phyloP scores from a whole-genome alignment of 2,329 filamentous ascomycete species.

The Phialocephala subalpina region DNA sequence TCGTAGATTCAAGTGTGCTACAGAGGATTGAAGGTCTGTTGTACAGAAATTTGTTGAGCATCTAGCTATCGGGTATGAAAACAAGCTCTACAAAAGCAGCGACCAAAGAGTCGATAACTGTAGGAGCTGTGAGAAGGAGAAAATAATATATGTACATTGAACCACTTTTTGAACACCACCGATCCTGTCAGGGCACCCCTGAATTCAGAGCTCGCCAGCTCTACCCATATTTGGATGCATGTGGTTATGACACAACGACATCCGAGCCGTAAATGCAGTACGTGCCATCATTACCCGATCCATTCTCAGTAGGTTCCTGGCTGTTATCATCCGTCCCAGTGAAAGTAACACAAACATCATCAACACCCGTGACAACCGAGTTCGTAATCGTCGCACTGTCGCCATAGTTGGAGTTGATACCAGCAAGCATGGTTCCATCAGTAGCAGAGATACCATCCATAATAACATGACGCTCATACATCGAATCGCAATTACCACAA shows the following conservation, averaged over 20 bases:
- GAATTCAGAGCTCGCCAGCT: too few species aligned
- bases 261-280: constrained; percentile 41
- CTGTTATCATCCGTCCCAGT: constrained; percentile 45
- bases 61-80: too few species aligned
- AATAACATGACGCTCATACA: constrained; percentile 40
- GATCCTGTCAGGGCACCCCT: too few species aligned
- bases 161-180: too few species aligned
- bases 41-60: too few species aligned
- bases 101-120: too few species aligned
- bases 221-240: too few species aligned
- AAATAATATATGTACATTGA: too few species aligned
- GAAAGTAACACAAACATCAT: constrained; percentile 40
- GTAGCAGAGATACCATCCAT: constrained; percentile 52
- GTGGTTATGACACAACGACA: constrained; percentile 18
- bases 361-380: constrained; percentile 41
- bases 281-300: constrained; percentile 47
- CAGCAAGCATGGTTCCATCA: constrained; percentile 44
- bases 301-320: constrained; percentile 49
- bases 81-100: too few species aligned
- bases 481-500: constrained; percentile 57
- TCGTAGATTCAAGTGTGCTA: too few species aligned
- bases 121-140: too few species aligned
- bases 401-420: constrained; percentile 52
- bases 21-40: too few species aligned
- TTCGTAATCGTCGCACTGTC: constrained; percentile 54